Conservation (phyloP, 2,329 filamentous ascomycete genomes). For the Botrytis cinerea region DNA sequence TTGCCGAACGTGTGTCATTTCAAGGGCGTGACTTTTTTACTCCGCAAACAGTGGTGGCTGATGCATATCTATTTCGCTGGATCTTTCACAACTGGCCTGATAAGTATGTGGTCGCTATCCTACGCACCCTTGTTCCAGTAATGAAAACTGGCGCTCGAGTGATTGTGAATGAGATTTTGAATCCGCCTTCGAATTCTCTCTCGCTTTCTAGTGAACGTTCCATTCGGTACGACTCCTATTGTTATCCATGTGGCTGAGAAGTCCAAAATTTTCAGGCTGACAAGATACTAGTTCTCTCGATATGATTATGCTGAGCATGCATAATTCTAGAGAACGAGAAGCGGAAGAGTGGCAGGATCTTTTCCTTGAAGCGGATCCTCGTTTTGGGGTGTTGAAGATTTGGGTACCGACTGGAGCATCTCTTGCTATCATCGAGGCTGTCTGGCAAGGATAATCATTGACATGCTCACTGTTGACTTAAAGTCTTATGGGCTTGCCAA, state of each 20-base stretch:
- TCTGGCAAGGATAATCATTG: not conserved
- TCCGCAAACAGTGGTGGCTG: not conserved
- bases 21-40: slow-evolving; percentile 2
- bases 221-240: not conserved
- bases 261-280: not conserved
- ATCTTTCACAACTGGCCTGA: slow-evolving; percentile 18
- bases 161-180: slow-evolving; percentile 1
- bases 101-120: not conserved
- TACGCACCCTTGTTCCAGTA: not conserved
- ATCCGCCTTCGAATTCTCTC: not conserved
- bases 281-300: not conserved
- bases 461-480: not conserved
- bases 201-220: not conserved
- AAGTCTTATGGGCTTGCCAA: not conserved
- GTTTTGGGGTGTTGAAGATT: not conserved
- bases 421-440: not conserved
- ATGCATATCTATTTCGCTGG: slow-evolving; percentile 16
- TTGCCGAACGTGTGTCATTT: not conserved
- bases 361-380: not conserved
- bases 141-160: slow-evolving; percentile 6
- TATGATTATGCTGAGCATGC: slow-evolving; percentile 1
- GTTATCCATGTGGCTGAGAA: not conserved
- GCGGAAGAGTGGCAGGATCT: slow-evolving; percentile 8
- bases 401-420: not conserved
- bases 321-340: not conserved